Evolutionary conservation across 75 land plant genomes (phyloP).

Genomic region (Isoetes taiwanensis): DNA sequence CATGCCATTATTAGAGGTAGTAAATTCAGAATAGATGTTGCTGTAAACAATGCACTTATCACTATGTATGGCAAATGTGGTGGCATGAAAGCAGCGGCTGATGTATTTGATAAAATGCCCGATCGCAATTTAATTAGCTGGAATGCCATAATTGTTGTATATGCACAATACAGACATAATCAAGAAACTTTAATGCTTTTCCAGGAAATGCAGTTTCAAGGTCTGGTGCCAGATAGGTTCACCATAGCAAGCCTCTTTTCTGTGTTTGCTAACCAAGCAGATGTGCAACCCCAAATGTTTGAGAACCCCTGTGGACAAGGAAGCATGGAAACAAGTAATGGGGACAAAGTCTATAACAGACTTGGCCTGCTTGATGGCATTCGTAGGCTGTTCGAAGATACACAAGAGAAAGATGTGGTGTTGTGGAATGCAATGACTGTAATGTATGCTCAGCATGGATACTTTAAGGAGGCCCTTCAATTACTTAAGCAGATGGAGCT

Average conservation of each 20-base stretch:
- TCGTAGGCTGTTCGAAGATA: conserved; percentile 20
- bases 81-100: not conserved
- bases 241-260: not conserved
- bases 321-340: conserved; percentile 4
- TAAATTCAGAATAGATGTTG: no score
- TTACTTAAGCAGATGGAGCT: not conserved
- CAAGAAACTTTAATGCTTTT: not conserved
- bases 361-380: conserved; percentile 14
- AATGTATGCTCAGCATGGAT: conserved; percentile 14
- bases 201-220: not conserved
- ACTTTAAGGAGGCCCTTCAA: not conserved
- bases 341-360: conserved; percentile 24
- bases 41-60: not conserved
- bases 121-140: not conserved
- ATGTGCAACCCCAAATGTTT: not conserved
- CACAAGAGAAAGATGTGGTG: conserved; percentile 21
- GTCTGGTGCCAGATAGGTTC: not conserved
- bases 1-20: no score
- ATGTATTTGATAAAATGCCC: not conserved
- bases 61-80: not conserved
- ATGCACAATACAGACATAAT: not conserved
- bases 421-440: conserved; percentile 25
- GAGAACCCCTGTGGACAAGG: no score
- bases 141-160: not conserved
- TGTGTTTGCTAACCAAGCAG: not conserved